Evolutionary conservation across 352 stramenopile genomes (phyloP).

Genomic region (Pythium folliculosum): DNA sequence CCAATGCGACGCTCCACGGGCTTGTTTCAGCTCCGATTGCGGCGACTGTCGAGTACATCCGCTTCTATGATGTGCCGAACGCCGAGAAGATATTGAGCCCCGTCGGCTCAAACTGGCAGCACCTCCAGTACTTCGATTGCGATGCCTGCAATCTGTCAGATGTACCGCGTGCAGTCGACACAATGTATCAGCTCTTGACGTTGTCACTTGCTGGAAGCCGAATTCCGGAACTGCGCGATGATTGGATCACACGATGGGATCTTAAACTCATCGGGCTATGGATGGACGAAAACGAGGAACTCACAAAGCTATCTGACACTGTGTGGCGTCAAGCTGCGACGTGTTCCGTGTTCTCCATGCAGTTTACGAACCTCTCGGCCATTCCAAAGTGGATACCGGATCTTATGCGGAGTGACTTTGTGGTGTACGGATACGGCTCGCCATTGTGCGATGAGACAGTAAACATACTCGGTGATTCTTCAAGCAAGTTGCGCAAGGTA

Average conservation of each 20-base stretch:
- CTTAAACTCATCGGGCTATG: constrained; percentile 10
- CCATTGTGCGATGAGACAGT: constrained; percentile 19
- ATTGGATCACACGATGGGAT: constrained; percentile 8
- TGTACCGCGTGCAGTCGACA: constrained; percentile 8
- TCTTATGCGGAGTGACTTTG: not conserved
- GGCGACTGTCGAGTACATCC: constrained; percentile 16
- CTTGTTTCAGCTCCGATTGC: not conserved
- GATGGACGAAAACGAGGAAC: constrained; percentile 11
- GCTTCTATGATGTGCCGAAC: constrained; percentile 10
- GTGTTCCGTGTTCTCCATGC: constrained; percentile 15
- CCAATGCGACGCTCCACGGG: constrained; percentile 6
- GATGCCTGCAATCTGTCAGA: constrained; percentile 8
- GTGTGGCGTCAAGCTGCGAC: constrained; percentile 20
- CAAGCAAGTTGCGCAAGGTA: not conserved
- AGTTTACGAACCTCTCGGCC: constrained; percentile 11
- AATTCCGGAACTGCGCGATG: constrained; percentile 4
- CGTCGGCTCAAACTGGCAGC: constrained; percentile 16
- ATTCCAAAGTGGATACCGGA: constrained; percentile 4
- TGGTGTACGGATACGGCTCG: constrained; percentile 21
- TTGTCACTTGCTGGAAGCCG: constrained; percentile 7
- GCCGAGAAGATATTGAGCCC: constrained; percentile 3
- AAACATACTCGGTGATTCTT: not conserved
- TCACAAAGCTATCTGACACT: constrained; percentile 5
- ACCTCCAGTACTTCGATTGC: constrained; percentile 20
- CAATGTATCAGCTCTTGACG: constrained; percentile 11